Conservation (phyloP, 169 alveolate species). For the Cryptosporidium parvum region DNA sequence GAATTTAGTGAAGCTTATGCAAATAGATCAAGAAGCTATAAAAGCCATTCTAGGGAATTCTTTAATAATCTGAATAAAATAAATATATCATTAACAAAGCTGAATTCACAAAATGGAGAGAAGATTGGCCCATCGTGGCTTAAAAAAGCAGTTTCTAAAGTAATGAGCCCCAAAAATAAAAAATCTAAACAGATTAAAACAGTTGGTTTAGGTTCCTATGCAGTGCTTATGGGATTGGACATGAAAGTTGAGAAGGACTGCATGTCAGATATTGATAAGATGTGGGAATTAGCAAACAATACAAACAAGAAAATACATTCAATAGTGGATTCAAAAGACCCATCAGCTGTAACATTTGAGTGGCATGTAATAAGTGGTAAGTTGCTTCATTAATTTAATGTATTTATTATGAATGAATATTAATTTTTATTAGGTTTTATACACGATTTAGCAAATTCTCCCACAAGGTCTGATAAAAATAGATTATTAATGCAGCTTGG, state of each 20-base stretch:
- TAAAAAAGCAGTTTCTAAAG: slow-evolving; percentile 68
- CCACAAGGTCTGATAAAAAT: slow-evolving; percentile 58
- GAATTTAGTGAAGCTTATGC: slow-evolving; percentile 30
- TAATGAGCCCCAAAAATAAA: slow-evolving; percentile 51
- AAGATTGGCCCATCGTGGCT: slow-evolving; percentile 62
- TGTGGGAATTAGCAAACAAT: slow-evolving; percentile 61
- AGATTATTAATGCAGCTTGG: slow-evolving; percentile 52
- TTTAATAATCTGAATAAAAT: slow-evolving; percentile 22
- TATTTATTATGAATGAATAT: neutral
- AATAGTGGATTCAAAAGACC: slow-evolving; percentile 73
- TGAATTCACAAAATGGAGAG: slow-evolving; percentile 10
- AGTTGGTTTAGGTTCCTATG: slow-evolving; percentile 71
- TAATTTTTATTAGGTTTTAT: slow-evolving; percentile 37
- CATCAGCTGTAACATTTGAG: slow-evolving; percentile 72
- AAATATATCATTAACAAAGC: slow-evolving; percentile 8
- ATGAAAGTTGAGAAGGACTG: slow-evolving; percentile 68
- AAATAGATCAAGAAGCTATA: neutral
- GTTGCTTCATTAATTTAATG: neutral
- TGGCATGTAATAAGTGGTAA: slow-evolving; percentile 77
- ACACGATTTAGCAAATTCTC: slow-evolving; percentile 69
- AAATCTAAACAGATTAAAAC: slow-evolving; percentile 24
- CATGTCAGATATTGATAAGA: slow-evolving; percentile 27
- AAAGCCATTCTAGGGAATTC: slow-evolving; percentile 18
- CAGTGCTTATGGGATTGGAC: slow-evolving; percentile 71
- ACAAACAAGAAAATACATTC: slow-evolving; percentile 67